Percentiles rank a stretch among this genome's conserved stretches.
Conservation (phyloP, 495 filamentous ascomycete genomes). For the Penicillium riverlandense region DNA sequence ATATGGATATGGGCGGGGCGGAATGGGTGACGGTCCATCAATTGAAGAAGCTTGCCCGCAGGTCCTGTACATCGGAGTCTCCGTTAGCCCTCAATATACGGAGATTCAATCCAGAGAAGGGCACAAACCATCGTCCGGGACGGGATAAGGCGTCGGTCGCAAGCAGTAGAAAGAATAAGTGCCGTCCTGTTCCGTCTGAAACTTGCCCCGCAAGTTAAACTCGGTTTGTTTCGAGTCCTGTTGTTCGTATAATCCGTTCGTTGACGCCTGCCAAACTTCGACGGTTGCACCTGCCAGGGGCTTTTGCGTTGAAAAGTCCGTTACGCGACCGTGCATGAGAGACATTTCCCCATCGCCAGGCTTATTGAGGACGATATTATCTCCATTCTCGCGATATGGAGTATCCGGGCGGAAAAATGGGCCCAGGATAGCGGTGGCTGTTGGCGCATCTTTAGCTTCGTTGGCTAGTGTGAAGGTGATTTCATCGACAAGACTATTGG, state of each 20-base stretch:
- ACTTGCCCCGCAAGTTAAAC: conserved; percentile 67
- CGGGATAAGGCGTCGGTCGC: conserved; percentile 62
- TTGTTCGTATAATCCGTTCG: conserved; percentile 76
- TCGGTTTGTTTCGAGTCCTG: conserved; percentile 66
- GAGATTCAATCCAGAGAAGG: conserved; percentile 23
- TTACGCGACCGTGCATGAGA: conserved; percentile 56
- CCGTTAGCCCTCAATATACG: not conserved
- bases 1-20: conserved; percentile 82
- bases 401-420: conserved; percentile 72
- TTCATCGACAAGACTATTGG: conserved; percentile 56
- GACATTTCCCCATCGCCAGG: conserved; percentile 47
- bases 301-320: conserved; percentile 46
- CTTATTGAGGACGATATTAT: conserved; percentile 54
- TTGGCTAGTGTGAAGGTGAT: conserved; percentile 61
- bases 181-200: conserved; percentile 59
- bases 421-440: conserved; percentile 66
- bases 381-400: conserved; percentile 54
- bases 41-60: conserved; percentile 36
- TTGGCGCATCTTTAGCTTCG: conserved; percentile 44
- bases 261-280: conserved; percentile 70
- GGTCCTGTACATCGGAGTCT: conserved; percentile 30
- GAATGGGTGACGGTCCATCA: conserved; percentile 71
- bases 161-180: conserved; percentile 61
- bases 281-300: conserved; percentile 56
- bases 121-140: conserved; percentile 60